Conservation (phyloP, 805 yeast genomes). For the Kluyveromyces siamensis region DNA sequence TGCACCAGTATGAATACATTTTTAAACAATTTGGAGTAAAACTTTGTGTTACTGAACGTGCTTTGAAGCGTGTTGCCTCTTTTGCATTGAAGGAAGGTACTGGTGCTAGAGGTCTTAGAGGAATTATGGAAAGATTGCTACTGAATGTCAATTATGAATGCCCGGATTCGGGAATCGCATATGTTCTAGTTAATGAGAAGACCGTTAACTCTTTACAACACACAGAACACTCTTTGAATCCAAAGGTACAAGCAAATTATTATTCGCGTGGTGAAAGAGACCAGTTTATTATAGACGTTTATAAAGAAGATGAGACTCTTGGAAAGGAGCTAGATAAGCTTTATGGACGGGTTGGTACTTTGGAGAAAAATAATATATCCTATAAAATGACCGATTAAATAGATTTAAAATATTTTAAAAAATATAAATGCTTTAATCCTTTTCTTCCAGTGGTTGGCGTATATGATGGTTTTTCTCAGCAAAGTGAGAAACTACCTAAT, state of each 20-base stretch:
- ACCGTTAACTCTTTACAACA: constrained; percentile 34
- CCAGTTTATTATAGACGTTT: constrained; percentile 33
- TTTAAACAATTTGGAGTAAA: constrained; percentile 45
- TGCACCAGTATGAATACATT: constrained; percentile 45
- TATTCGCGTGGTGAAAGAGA: constrained; percentile 37
- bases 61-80: constrained; percentile 39
- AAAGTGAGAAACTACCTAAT: background rate
- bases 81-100: constrained; percentile 44
- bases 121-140: constrained; percentile 43
- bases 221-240: constrained; percentile 22
- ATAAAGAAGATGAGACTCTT: constrained; percentile 34
- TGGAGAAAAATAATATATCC: constrained; percentile 7
- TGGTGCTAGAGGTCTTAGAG: constrained; percentile 53
- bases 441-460: too few species aligned
- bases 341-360: constrained; percentile 19
- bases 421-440: background rate
- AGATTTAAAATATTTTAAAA: constrained; percentile 3
- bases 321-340: constrained; percentile 29
- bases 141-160: constrained; percentile 48
- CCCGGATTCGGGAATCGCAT: constrained; percentile 46
- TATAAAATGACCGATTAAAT: constrained; percentile 3
- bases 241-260: constrained; percentile 34
- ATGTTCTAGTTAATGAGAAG: constrained; percentile 38
- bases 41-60: constrained; percentile 39
- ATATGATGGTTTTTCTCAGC: background rate